Evolutionary conservation across 805 yeast genomes (phyloP), one percentile per base, ranked within the genome.

Genomic region (Wickerhamiella brachini): DNA sequence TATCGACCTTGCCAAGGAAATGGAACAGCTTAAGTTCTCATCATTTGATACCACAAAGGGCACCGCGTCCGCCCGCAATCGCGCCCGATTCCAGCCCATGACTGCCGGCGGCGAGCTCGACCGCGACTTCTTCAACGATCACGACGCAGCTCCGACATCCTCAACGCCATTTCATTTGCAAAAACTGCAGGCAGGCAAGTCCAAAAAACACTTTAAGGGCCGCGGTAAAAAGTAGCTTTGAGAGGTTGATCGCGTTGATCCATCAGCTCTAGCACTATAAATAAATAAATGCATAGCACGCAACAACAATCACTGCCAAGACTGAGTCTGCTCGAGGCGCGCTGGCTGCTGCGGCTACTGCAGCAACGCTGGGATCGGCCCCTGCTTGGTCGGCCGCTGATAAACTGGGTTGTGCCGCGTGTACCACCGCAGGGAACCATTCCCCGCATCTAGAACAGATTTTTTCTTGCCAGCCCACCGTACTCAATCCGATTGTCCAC

Each of bases 21-120:
- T 88, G 57, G 71, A 79, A 41, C 78, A 76, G 56, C 72, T 88
- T 61, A 83, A 88, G 21, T 87, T 88, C 63, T 83, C 95, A 2
- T 72, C 82, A 49, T 81, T 79, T 47, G 73, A 72, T 38, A 71
- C 47, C 70, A 22, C 77, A 69, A 37, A 59, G 59, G 61, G 15
- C 60, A 61, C 9, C 67, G 68, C 45, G 69, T 67, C 23, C 75
- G 74, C 76, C 48, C 64, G 71, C 17, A 78, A 83, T 55, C 77
- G 54, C 38, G 31, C 52, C 45, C 17, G 52, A 38, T 20, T 55
- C 50, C 50, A 54, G 12, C 55, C 56, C 10, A 49, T 76, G 57
- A 81, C 83, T 62, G 83, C 87, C 6, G 87, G 90, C 37, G 85
- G 79, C 43, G 93, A 86, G 59, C 71, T 90, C 57, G 97, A 90